Percentiles rank a stretch among this genome's conserved stretches.
Conservation (phyloP, 1,284 basidiomycete genomes). For the Cutaneotrichosporon cyanovorans region DNA sequence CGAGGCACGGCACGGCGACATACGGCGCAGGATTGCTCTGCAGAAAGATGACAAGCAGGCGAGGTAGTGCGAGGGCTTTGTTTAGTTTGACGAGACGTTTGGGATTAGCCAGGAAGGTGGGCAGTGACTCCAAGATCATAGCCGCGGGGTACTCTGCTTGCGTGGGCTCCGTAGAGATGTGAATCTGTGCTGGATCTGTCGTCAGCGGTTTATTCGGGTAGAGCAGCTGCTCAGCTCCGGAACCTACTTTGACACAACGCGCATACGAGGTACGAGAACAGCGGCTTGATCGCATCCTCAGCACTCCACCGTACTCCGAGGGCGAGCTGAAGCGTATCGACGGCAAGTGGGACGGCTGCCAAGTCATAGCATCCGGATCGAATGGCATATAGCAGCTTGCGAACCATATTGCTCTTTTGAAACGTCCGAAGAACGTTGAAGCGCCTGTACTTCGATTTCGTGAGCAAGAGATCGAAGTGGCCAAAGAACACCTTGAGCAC, state of each 20-base stretch:
- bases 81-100: constrained; percentile 40
- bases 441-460: constrained; percentile 60
- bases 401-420: constrained; percentile 62
- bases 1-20: constrained; percentile 37
- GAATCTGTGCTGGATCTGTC: not conserved
- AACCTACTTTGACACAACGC: constrained; percentile 62
- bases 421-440: constrained; percentile 64
- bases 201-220: constrained; percentile 3
- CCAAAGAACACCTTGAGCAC: constrained; percentile 70
- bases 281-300: constrained; percentile 61
- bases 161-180: constrained; percentile 22
- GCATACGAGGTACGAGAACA: constrained; percentile 76
- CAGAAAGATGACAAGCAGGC: constrained; percentile 44
- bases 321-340: constrained; percentile 40
- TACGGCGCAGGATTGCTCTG: constrained; percentile 39
- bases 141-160: constrained; percentile 33
- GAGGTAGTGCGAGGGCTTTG: constrained; percentile 40
- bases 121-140: constrained; percentile 31
- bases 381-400: constrained; percentile 70
- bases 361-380: constrained; percentile 65
- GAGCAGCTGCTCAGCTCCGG: too few relatives aligned
- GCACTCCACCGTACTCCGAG: constrained; percentile 38
- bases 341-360: constrained; percentile 53
- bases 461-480: constrained; percentile 65
- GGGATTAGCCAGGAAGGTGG: constrained; percentile 25